Evolutionary conservation across 73 alveolate genomes (phyloP).

Genomic region (Uronychia setigera): DNA sequence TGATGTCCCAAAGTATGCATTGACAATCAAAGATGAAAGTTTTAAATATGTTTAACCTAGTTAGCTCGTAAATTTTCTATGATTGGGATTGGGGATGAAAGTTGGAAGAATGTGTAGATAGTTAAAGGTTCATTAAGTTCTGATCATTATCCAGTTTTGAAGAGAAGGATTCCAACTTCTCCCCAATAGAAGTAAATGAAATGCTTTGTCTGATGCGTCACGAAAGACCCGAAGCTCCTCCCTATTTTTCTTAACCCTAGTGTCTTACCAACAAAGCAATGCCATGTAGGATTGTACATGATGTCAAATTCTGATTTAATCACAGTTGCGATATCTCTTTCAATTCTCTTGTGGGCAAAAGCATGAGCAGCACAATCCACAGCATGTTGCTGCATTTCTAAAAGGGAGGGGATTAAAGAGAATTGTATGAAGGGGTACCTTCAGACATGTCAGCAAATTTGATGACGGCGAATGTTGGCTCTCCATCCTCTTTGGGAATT

Average conservation of each 20-base stretch:
- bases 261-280: conserved; percentile 72
- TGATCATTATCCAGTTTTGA: conserved; percentile 68
- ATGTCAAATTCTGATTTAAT: conserved; percentile 78
- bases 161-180: conserved; percentile 80
- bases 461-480: conserved; percentile 43
- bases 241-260: background rate
- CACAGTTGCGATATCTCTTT: conserved; percentile 71
- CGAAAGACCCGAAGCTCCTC: conserved; percentile 72
- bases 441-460: conserved; percentile 68
- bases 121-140: background rate
- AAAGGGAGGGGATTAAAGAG: background rate
- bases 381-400: conserved; percentile 82
- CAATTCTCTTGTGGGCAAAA: conserved; percentile 58
- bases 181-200: conserved; percentile 85
- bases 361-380: conserved; percentile 75
- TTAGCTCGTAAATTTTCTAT: no score
- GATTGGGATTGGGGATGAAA: no score
- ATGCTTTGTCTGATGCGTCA: conserved; percentile 78
- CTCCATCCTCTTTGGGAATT: no score
- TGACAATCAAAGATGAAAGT: conserved; percentile 17
- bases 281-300: conserved; percentile 79
- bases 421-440: conserved; percentile 9
- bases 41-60: conserved; percentile 27
- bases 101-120: background rate
- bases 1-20: conserved; percentile 16